phyloP scores from a whole-genome alignment of 108 stramenopile species.

The Pseudonitzschia pungens region DNA sequence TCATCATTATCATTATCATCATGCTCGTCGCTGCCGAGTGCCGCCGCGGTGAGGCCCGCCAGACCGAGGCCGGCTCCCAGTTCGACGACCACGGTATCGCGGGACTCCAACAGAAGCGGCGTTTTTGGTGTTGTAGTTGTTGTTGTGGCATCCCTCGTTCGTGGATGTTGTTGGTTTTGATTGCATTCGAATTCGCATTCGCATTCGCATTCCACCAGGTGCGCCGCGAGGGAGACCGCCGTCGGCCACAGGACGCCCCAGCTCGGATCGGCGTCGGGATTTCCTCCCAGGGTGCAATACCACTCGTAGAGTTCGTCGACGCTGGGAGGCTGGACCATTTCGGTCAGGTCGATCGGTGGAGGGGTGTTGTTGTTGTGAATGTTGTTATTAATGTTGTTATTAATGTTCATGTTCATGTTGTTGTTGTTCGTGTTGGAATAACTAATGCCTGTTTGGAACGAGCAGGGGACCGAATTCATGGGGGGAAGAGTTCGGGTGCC shows the following conservation, averaged over 20 bases:
- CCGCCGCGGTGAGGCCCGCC: background rate
- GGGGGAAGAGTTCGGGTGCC: background rate
- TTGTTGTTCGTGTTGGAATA: no score
- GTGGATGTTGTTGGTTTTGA: background rate
- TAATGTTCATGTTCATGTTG: background rate
- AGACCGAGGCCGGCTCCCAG: background rate
- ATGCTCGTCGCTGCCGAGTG: background rate
- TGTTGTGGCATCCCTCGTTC: background rate
- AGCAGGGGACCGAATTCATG: background rate
- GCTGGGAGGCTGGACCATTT: slow-evolving; percentile 36
- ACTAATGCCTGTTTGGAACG: no score
- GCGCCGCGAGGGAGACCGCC: slow-evolving; percentile 15
- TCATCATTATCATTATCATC: no score
- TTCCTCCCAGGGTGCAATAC: slow-evolving; percentile 32
- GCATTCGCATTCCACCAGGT: background rate
- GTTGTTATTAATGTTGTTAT: background rate
- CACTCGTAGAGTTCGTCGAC: slow-evolving; percentile 52
- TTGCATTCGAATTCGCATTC: slow-evolving; percentile 22
- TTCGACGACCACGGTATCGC: background rate
- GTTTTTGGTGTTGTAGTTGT: background rate
- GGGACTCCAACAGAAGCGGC: no score
- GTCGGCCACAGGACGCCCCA: slow-evolving; percentile 59
- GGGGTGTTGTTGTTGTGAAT: background rate
- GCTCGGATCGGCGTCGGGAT: slow-evolving; percentile 40
- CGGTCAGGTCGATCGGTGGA: background rate